These are phyloP conservation scores for Coleophoma crateriformis DNA, from an alignment of 2,329 filamentous ascomycete genomes.

Conservation along the genomic window DNA sequence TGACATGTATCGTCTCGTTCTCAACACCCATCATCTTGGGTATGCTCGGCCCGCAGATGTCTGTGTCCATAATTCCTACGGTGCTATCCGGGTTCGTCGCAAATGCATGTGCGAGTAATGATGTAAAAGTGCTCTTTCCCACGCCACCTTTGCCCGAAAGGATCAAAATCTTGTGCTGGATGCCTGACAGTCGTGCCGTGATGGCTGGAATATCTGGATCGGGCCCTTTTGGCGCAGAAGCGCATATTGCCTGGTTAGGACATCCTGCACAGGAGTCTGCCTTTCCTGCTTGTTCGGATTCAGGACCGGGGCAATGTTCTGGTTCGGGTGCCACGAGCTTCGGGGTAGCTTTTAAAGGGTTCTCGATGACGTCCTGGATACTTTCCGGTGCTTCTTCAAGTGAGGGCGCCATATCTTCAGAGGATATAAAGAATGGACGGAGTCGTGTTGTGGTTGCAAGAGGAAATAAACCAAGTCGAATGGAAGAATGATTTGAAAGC, in stretches of 20 bases:
- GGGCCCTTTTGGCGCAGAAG: slow-evolving; percentile 87
- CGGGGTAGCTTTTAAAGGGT: slow-evolving; percentile 72
- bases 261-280: slow-evolving; percentile 89
- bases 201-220: slow-evolving; percentile 92
- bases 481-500: neutral
- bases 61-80: slow-evolving; percentile 95
- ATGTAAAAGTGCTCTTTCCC: slow-evolving; percentile 91
- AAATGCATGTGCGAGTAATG: slow-evolving; percentile 83
- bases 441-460: too few species aligned
- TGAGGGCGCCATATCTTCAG: slow-evolving; percentile 67
- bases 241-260: slow-evolving; percentile 93
- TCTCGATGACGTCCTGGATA: slow-evolving; percentile 65
- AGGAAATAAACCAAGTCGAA: too few species aligned
- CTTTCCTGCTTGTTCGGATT: slow-evolving; percentile 64
- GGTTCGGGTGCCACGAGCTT: slow-evolving; percentile 90
- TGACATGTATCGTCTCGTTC: slow-evolving; percentile 87
- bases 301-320: slow-evolving; percentile 92
- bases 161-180: slow-evolving; percentile 87
- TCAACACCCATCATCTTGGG: slow-evolving; percentile 99
- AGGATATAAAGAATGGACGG: too few species aligned
- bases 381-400: slow-evolving; percentile 69
- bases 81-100: slow-evolving; percentile 71
- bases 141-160: slow-evolving; percentile 94
- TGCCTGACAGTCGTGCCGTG: slow-evolving; percentile 70
- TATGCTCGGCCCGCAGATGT: slow-evolving; percentile 93